These are phyloP conservation scores for Ogataea nonfermentans DNA, from an alignment of 805 yeast species.

Conservation along the genomic window DNA sequence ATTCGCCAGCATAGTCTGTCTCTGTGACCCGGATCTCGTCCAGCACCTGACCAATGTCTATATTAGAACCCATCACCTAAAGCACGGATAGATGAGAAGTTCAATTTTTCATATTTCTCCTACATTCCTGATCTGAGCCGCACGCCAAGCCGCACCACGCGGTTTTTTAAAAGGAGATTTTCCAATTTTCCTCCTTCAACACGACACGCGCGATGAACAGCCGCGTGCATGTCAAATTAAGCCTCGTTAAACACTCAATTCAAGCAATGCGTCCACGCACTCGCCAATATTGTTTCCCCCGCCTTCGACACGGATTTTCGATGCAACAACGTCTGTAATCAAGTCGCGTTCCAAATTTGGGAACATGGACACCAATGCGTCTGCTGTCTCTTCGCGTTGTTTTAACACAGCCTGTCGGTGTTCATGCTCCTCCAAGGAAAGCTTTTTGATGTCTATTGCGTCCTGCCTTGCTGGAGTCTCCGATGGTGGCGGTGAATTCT, in stretches of 20 bases:
- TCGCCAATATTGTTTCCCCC: constrained; percentile 57
- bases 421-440: constrained; percentile 34
- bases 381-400: constrained; percentile 46
- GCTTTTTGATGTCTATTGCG: constrained; percentile 26
- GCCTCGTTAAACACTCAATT: constrained; percentile 15
- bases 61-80: background rate
- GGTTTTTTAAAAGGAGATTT: constrained; percentile 5
- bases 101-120: background rate
- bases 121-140: constrained; percentile 12
- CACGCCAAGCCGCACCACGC: constrained; percentile 11
- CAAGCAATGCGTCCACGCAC: constrained; percentile 65
- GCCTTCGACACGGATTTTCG: constrained; percentile 38
- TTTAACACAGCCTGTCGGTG: constrained; percentile 36
- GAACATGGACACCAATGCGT: constrained; percentile 64
- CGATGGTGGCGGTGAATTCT: constrained; percentile 17
- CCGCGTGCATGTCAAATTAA: background rate
- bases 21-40: constrained; percentile 21
- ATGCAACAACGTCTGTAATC: constrained; percentile 64
- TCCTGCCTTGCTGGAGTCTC: constrained; percentile 19
- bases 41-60: constrained; percentile 1
- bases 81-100: background rate
- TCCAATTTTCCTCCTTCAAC: constrained; percentile 5
- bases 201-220: constrained; percentile 5
- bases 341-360: constrained; percentile 69
- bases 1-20: constrained; percentile 19